A percentile compares a stretch with the other conserved stretches of the same genome.
phyloP scores from a whole-genome alignment of 2,329 filamentous ascomycete species.

The Colletotrichum caudatum region DNA sequence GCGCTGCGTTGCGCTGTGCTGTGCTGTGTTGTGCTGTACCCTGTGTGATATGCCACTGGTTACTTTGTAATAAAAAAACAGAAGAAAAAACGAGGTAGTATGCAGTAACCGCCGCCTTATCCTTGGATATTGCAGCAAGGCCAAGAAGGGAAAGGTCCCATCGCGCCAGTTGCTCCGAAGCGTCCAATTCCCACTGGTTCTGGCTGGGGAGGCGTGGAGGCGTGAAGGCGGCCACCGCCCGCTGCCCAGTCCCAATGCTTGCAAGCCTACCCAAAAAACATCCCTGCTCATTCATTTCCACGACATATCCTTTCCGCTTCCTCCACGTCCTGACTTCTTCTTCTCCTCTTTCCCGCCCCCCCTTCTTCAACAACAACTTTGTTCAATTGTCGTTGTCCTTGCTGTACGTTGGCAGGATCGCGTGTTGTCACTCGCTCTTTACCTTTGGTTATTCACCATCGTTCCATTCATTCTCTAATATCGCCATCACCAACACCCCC shows the following conservation, averaged over 20 bases:
- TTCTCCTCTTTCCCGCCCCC: constrained; percentile 37
- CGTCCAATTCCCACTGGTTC: constrained; percentile 6
- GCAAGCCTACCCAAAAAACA: constrained; percentile 21
- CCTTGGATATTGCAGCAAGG: constrained; percentile 27
- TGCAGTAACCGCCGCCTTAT: constrained; percentile 6
- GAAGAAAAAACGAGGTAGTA: too few species aligned
- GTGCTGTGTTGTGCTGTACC: neutral
- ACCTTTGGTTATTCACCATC: constrained; percentile 27
- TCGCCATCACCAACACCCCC: constrained; percentile 35
- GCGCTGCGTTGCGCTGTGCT: too few species aligned
- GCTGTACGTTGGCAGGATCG: constrained; percentile 46
- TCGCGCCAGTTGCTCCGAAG: constrained; percentile 32
- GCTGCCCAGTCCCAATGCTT: constrained; percentile 23
- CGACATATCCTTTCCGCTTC: constrained; percentile 39
- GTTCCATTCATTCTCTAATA: constrained; percentile 46
- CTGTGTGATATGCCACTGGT: too few species aligned
- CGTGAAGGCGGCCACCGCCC: constrained; percentile 11
- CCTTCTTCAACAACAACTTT: constrained; percentile 46
- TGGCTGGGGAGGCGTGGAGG: neutral
- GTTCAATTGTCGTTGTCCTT: constrained; percentile 51
- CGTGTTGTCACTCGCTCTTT: constrained; percentile 46
- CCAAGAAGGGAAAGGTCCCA: constrained; percentile 34
- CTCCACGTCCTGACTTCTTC: constrained; percentile 35
- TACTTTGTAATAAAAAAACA: too few species aligned
- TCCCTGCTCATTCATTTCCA: constrained; percentile 35